Base-by-base conservation (phyloP, 2,329 filamentous ascomycete genomes). In the Arachnomyces sp. region DNA sequence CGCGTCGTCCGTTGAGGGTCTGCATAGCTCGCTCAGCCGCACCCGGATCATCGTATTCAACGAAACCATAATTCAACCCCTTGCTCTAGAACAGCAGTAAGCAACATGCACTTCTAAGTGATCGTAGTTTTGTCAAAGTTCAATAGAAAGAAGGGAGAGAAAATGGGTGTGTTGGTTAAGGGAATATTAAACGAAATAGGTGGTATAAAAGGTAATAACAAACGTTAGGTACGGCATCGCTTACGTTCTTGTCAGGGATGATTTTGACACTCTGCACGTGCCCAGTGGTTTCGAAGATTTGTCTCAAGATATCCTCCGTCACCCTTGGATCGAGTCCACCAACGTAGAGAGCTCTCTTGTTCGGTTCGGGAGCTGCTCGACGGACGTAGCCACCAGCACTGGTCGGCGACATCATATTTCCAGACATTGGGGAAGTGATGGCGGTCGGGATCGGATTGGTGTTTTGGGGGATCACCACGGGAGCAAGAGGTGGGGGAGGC, bases 251-350 rank as follows among this genome's bases (percentile, higher is more conserved):
- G 74, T 98, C 92, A 38, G 92, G 92, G 63, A 98, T 98, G 60
- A 98, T 95, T 75, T 98, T 98, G 62, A 98, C 92, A 60, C 87
- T 95, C 69, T 95, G 84, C 50, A 98, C 92, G 68, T 98, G 92
- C 42, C 92, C 92, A 44, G 89, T 95, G 5, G 92, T 98, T 73
- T 98, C 92, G 59, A 98, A 98, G 56, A 96, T 96, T 66, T 96
- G 90, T 59, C 88, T 87, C 63, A 96, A 69, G 42, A 96, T 87
- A 60, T 96, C 90, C 67, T 96, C 90, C 25, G 90, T 95, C 47
- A 96, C 90, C 51, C 92, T 80, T 55, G 89, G 87, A 63, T 98
- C 92, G 52, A 98, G 73, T 40, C 92, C 92, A 48, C 92, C 92
- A 44, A 98, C 86, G 59, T 98, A 98, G 47, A 98, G 72, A 43